phyloP scores from a whole-genome alignment of 495 filamentous ascomycete species.

The Aspergillus heteromorphus region DNA sequence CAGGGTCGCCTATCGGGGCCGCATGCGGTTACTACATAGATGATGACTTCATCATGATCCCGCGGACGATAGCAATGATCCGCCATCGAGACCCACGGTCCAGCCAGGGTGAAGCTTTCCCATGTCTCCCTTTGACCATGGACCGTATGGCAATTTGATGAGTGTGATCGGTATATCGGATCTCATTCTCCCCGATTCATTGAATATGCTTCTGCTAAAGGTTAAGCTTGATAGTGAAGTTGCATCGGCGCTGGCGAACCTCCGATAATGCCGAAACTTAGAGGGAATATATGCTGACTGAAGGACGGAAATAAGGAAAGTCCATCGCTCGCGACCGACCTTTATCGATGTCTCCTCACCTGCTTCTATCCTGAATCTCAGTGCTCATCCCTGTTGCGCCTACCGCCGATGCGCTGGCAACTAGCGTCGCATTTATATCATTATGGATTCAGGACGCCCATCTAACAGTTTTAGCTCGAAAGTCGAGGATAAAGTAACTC shows the following conservation, averaged over 20 bases:
- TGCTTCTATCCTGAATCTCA: not conserved
- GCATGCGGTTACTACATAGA: not conserved
- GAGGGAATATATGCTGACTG: not conserved
- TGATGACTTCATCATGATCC: constrained; percentile 4
- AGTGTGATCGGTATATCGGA: not conserved
- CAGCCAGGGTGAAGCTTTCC: not conserved
- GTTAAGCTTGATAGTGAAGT: not conserved
- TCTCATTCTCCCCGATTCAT: not conserved
- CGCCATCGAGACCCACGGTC: not conserved
- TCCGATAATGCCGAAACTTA: not conserved
- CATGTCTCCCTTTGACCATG: not conserved
- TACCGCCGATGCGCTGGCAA: not conserved
- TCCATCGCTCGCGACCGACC: not conserved
- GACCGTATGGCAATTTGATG: not conserved
- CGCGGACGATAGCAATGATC: not conserved
- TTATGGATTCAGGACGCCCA: not conserved
- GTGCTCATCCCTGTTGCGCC: not conserved
- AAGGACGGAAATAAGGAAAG: not conserved
- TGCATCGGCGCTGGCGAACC: not conserved
- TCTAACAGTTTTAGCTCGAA: not conserved
- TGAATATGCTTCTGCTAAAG: not conserved
- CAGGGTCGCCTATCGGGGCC: not conserved
- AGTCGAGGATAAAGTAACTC: not conserved
- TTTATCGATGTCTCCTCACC: not conserved
- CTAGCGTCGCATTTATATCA: not conserved